These are phyloP conservation scores for Ampelomyces quisqualis DNA, from an alignment of 2,329 filamentous ascomycete species.

Conservation along the genomic window DNA sequence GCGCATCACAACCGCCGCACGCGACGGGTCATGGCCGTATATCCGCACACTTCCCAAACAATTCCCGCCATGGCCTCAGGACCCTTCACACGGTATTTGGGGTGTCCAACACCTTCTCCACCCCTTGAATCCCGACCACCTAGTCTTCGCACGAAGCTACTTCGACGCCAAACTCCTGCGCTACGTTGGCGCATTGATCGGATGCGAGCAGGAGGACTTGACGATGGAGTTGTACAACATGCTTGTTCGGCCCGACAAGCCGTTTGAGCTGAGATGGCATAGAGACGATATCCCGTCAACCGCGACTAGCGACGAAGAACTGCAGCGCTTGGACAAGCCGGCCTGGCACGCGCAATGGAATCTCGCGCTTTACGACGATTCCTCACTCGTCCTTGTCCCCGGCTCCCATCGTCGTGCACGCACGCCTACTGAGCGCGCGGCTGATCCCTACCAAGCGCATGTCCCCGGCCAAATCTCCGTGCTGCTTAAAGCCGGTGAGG, in stretches of 20 bases:
- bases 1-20: slow-evolving; percentile 61
- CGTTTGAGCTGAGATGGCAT: slow-evolving; percentile 81
- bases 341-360: slow-evolving; percentile 86
- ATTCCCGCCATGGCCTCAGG: slow-evolving; percentile 80
- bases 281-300: slow-evolving; percentile 75
- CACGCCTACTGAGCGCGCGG: slow-evolving; percentile 67
- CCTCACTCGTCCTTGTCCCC: slow-evolving; percentile 70
- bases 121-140: slow-evolving; percentile 64
- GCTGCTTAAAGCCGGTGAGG: slow-evolving; percentile 69
- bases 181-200: slow-evolving; percentile 66
- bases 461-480: slow-evolving; percentile 68
- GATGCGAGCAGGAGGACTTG: slow-evolving; percentile 56
- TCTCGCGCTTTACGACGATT: slow-evolving; percentile 74
- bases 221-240: slow-evolving; percentile 90
- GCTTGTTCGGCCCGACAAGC: slow-evolving; percentile 68
- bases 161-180: slow-evolving; percentile 66
- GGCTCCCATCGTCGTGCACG: slow-evolving; percentile 71
- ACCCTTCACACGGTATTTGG: slow-evolving; percentile 71
- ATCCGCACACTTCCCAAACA: slow-evolving; percentile 85
- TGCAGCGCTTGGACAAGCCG: slow-evolving; percentile 58
- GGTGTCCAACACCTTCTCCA: slow-evolving; percentile 84
- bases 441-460: slow-evolving; percentile 62
- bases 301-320: slow-evolving; percentile 67
- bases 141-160: slow-evolving; percentile 67
- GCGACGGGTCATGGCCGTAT: slow-evolving; percentile 74